A percentile compares a stretch with the other conserved stretches of the same genome.
These are phyloP conservation scores for Physocladia obscura DNA, from an alignment of 192 early-diverging fungal genomes.

Conservation along the genomic window DNA sequence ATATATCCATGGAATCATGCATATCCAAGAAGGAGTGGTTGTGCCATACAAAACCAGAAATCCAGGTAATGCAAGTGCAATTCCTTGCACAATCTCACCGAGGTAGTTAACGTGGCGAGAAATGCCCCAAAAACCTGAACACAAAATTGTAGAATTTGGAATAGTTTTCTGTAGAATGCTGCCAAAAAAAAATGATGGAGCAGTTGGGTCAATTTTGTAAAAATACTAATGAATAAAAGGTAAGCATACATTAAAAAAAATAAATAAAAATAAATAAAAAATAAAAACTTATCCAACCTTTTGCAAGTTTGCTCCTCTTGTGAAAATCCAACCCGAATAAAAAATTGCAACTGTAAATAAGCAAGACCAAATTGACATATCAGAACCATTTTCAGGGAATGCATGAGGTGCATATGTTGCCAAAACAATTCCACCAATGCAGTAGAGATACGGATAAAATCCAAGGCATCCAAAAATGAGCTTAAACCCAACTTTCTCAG, in stretches of 20 bases:
- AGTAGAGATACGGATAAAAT: constrained; percentile 35
- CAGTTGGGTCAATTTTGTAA: constrained; percentile 20
- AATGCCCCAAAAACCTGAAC: constrained; percentile 30
- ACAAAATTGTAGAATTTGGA: constrained; percentile 19
- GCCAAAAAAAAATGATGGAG: constrained; percentile 12
- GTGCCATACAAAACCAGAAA: not conserved
- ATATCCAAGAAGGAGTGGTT: not conserved
- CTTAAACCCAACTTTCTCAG: constrained; percentile 38
- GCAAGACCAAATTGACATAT: not conserved
- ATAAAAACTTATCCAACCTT: no score
- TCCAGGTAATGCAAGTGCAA: constrained; percentile 27
- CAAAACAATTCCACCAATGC: constrained; percentile 25
- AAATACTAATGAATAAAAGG: no score
- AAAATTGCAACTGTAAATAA: constrained; percentile 8
- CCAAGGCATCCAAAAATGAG: constrained; percentile 36
- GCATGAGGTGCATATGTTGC: not conserved
- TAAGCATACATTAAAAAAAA: no score
- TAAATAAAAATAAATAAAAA: no score
- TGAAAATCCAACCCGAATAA: constrained; percentile 32
- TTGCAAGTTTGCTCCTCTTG: constrained; percentile 41
- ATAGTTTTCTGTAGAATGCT: constrained; percentile 15
- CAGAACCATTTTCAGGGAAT: not conserved
- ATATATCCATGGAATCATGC: constrained; percentile 21
- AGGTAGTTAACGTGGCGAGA: constrained; percentile 32
- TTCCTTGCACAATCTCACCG: constrained; percentile 30